phyloP scores from a whole-genome alignment of 495 filamentous ascomycete genomes.

The Neurospora sp. region DNA sequence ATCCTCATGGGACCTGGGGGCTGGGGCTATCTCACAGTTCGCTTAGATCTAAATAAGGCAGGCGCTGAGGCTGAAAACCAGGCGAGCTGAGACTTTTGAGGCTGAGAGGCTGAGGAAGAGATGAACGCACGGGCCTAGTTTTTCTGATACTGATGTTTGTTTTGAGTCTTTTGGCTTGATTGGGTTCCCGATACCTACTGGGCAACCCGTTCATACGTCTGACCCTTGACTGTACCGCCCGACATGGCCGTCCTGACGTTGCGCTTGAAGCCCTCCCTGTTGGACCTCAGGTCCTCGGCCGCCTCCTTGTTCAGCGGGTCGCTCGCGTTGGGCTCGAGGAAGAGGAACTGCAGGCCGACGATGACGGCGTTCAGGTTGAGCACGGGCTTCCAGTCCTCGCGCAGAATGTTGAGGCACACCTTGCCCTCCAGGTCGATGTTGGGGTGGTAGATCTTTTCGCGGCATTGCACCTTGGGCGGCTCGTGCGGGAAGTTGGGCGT shows the following conservation, averaged over 20 bases:
- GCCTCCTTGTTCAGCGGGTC: constrained; percentile 99
- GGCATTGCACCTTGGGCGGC: constrained; percentile 95
- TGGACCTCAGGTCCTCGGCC: constrained; percentile 78
- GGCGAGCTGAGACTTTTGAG: neutral
- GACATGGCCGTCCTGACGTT: constrained; percentile 79
- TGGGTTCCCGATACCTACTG: neutral
- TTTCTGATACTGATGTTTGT: neutral
- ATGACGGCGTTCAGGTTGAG: constrained; percentile 95
- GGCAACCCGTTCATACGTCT: constrained; percentile 63
- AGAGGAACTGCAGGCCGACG: constrained; percentile 94
- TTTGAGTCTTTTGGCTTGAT: neutral
- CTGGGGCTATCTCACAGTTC: neutral
- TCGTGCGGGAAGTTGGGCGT: constrained; percentile 95
- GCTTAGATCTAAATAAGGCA: neutral
- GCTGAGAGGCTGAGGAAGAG: neutral
- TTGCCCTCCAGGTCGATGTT: constrained; percentile 98
- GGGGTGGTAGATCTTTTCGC: constrained; percentile 97
- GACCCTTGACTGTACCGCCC: constrained; percentile 65
- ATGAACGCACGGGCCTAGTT: neutral
- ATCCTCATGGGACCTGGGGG: neutral
- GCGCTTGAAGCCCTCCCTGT: constrained; percentile 77
- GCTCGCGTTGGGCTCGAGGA: constrained; percentile 91
- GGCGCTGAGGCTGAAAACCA: neutral
- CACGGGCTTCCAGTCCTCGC: constrained; percentile 98
- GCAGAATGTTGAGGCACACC: constrained; percentile 90